Evolutionary conservation across 768 basidiomycete species (phyloP).

Genomic region (Inosperma sp.): DNA sequence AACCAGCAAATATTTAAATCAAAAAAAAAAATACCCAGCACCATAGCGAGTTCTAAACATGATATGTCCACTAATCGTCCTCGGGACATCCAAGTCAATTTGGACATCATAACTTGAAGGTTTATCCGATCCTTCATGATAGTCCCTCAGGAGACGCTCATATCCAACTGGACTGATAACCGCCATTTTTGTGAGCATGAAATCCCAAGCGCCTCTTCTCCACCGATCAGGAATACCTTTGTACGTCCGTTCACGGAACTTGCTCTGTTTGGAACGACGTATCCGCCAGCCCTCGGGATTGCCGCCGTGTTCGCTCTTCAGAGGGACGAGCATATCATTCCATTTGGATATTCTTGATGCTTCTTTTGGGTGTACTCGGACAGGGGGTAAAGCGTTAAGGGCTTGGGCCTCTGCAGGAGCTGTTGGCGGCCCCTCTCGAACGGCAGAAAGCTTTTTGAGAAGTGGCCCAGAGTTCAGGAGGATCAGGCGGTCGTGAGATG

Average conservation of each 20-base stretch:
- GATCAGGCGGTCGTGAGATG: conserved; percentile 82
- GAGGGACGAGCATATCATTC: conserved; percentile 82
- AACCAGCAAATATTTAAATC: conserved; percentile 16
- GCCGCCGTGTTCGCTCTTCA: conserved; percentile 65
- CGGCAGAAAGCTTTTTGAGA: conserved; percentile 49
- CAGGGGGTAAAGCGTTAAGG: conserved; percentile 42
- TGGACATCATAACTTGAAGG: conserved; percentile 92
- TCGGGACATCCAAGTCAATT: conserved; percentile 95
- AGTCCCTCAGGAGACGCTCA: conserved; percentile 42
- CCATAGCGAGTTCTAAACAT: conserved; percentile 96
- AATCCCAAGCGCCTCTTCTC: conserved; percentile 89
- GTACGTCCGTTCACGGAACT: conserved; percentile 72
- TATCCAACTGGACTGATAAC: conserved; percentile 44
- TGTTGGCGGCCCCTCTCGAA: conserved; percentile 42
- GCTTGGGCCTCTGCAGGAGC: conserved; percentile 41
- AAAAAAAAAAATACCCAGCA: conserved; percentile 81
- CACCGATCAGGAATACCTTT: conserved; percentile 98
- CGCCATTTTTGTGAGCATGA: conserved; percentile 59
- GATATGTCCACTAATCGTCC: conserved; percentile 93
- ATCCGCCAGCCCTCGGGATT: conserved; percentile 75
- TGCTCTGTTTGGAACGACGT: conserved; percentile 57
- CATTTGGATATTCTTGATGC: conserved; percentile 80
- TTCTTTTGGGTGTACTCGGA: conserved; percentile 57
- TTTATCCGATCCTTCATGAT: conserved; percentile 62
- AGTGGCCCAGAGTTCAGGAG: conserved; percentile 61